Evolutionary conservation across 2,329 filamentous ascomycete species (phyloP).

Genomic region (Scleromitrula shiraiana): DNA sequence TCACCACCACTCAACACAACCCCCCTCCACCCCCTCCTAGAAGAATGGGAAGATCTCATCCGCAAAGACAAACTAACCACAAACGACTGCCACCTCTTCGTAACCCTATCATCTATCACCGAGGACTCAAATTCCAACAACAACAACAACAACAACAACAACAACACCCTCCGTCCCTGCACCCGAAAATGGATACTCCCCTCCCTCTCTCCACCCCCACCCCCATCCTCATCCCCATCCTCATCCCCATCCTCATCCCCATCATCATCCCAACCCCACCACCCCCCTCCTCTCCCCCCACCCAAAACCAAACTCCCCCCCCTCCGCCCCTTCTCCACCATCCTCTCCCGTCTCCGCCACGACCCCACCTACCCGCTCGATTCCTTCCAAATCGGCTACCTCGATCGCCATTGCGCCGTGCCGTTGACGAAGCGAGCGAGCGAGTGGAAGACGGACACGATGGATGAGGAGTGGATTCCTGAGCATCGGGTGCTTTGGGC

Average conservation of each 20-base stretch:
- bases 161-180: not conserved
- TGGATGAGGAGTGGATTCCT: slow-evolving; percentile 59
- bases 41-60: not conserved
- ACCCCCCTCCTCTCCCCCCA: not conserved
- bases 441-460: slow-evolving; percentile 16
- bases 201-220: not conserved
- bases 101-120: not conserved
- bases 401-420: slow-evolving; percentile 13
- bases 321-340: slow-evolving; percentile 16
- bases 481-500: slow-evolving; percentile 56
- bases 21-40: not conserved
- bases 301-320: not conserved
- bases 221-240: not conserved
- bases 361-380: slow-evolving; percentile 19
- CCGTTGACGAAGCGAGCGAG: slow-evolving; percentile 13
- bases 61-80: not conserved
- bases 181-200: not conserved
- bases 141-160: no score
- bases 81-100: not conserved
- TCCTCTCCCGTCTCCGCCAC: slow-evolving; percentile 18
- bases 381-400: slow-evolving; percentile 19
- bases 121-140: no score
- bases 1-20: not conserved
- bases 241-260: slow-evolving; percentile 13
- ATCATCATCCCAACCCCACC: slow-evolving; percentile 16